Evolutionary conservation across 805 yeast genomes (phyloP), one percentile per base, ranked within the genome.

Genomic region (Pichia kluyveri): DNA sequence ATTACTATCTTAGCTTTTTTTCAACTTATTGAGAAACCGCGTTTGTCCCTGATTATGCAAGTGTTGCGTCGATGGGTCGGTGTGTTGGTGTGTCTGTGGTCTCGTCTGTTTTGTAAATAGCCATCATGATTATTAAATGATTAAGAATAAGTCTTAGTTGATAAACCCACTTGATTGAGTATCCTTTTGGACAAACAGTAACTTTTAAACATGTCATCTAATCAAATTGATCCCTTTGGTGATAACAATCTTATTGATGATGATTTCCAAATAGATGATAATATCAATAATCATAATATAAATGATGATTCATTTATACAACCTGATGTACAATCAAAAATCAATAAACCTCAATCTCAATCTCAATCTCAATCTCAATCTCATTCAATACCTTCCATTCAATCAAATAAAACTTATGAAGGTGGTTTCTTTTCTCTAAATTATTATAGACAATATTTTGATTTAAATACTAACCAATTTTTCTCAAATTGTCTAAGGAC

Each of bases 401-500:
- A 42, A 12, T 26, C 42, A 3, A 59, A 51, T 43, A 62, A 63
- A 49, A 57, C 60, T 8, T 65, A 53, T 38, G 65, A 63, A 54
- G 79, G 70, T 51, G 78, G 80, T 14, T 55, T 76, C 52, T 73
- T 82, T 55, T 74, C 81, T 19, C 62, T 82, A 38, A 73, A 72
- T 47, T 80, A 79, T 60, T 83, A 84, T 60, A 67, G 83, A 53
- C 71, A 75, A 52, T 86, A 69, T 61, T 87, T 85, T 63, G 85
- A 86, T 60, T 69, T 87, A 43, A 82, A 78, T 54, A 80, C 89
- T 5, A 66, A 62, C 11, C 82, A 81, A 11, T 89, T 87, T 51
- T 60, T 76, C 42, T 55, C 52, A 17, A 77, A 85, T 49, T 71
- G 83, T 48, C 59, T 69, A 26, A 60, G 70, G 48, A 79, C 89